These are phyloP conservation scores for Tulasnella sp. DNA, from an alignment of 768 basidiomycete species.

Conservation along the genomic window DNA sequence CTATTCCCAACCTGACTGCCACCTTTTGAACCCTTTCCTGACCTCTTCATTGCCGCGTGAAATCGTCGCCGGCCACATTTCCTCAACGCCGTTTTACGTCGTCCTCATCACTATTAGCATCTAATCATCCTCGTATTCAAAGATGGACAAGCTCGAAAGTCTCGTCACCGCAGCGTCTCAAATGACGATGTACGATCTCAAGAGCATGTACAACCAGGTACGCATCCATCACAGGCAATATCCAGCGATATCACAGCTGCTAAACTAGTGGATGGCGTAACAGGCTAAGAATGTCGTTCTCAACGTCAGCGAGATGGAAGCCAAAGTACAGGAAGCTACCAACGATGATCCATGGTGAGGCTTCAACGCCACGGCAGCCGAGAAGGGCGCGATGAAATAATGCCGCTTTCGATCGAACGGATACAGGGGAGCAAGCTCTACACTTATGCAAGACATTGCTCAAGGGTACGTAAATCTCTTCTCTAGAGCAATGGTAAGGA, in stretches of 20 bases:
- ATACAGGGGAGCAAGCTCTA: slow-evolving; percentile 90
- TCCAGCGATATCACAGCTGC: slow-evolving; percentile 9
- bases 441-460: slow-evolving; percentile 97
- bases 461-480: slow-evolving; percentile 59
- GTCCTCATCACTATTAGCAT: not conserved
- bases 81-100: not conserved
- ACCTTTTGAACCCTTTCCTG: not conserved
- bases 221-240: slow-evolving; percentile 13
- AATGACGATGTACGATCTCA: slow-evolving; percentile 87
- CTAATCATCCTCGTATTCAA: not conserved
- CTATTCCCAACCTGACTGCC: not conserved
- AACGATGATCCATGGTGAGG: slow-evolving; percentile 95
- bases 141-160: slow-evolving; percentile 75
- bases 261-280: not conserved
- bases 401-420: slow-evolving; percentile 1
- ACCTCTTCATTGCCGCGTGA: not conserved
- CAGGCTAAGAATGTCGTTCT: slow-evolving; percentile 95
- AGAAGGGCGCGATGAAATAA: not conserved
- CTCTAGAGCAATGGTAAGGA: slow-evolving; percentile 18
- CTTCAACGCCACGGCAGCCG: not conserved
- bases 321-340: slow-evolving; percentile 92
- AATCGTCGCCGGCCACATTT: not conserved
- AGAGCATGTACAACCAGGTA: slow-evolving; percentile 90
- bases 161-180: slow-evolving; percentile 69
- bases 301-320: slow-evolving; percentile 95